Evolutionary conservation across 148 eudicot species (phyloP), one percentile per base, ranked within the genome.

Genomic region (Nyssa sinensis): DNA sequence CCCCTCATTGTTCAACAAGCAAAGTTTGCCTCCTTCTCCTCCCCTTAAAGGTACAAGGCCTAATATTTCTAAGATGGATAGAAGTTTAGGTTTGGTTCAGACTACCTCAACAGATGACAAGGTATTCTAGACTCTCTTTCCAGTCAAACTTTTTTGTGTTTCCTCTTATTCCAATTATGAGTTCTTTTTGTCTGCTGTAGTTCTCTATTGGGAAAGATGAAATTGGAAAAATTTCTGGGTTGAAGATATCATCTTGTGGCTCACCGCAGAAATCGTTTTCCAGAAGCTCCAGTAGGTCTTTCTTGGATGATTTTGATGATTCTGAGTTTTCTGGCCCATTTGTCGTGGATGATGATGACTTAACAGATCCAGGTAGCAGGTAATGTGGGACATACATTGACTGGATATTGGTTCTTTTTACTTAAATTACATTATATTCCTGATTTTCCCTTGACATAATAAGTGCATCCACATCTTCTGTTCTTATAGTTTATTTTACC

Each of bases 281-380:
- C 51, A 85, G 94, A 84, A 89, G 92, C 84, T 91, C 97, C 30
- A 86, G 97, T 76, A 83, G 88, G 82, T 94, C 94, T 12, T 81
- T 87, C 69, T 90, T 79, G 67, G 93, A 89, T 83, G 94, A 85
- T 82, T 90, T 78, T 78, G 95, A 87, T 77, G 94, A 91, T 78
- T 73, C 87, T 35, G 96, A 91, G 76, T 91, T 86, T 72, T 86
- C 90, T 82, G 92, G 98, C 62, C 93, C 90, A 34, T 94, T 94
- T 85, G 84, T 83, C 72, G 89, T 88, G 53, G 92, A 91, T 70
- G 88, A 87, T 68, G 97, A 89, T 72, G 93, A 86, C 62, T 77
- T 81, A 74, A 75, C 71, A 12, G 84, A 85, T 84, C 76, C 75
- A 17, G 80, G 80, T 75, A 80, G 82, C 92, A 91, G 97, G 98